Percentiles rank a stretch among this genome's conserved stretches.
phyloP scores from a whole-genome alignment of 2,329 filamentous ascomycete species.

The Aspergillus quadricinctus region DNA sequence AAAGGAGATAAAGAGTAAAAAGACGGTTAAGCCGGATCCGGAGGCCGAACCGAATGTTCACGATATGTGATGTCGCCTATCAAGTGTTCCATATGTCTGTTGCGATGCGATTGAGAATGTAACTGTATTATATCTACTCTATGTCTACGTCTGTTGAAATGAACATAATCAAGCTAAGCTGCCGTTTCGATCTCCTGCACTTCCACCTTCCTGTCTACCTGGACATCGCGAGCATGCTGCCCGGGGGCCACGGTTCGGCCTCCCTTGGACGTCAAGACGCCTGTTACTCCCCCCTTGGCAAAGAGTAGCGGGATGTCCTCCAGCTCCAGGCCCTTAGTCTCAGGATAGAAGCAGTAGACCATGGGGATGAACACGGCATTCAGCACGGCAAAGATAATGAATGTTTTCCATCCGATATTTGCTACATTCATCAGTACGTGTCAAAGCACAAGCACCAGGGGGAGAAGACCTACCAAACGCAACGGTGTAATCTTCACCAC shows the following conservation, averaged over 20 bases:
- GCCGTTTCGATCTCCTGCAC: slow-evolving; percentile 10
- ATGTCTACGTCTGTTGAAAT: neutral
- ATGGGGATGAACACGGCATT: slow-evolving; percentile 41
- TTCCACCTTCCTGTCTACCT: slow-evolving; percentile 15
- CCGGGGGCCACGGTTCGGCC: slow-evolving; percentile 17
- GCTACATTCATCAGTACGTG: slow-evolving; percentile 17
- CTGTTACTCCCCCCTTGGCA: slow-evolving; percentile 13
- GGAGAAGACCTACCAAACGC: slow-evolving; percentile 13
- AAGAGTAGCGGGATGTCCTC: slow-evolving; percentile 52
- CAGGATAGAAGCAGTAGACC: slow-evolving; percentile 61
- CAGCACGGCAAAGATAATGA: slow-evolving; percentile 26
- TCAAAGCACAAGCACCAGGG: slow-evolving; percentile 1
- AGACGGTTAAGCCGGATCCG: slow-evolving; percentile 1
- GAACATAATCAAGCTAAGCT: slow-evolving; percentile 1
- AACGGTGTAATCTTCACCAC: slow-evolving; percentile 26
- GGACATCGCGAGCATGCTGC: slow-evolving; percentile 15
- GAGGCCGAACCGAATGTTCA: slow-evolving; percentile 6
- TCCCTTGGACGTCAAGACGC: slow-evolving; percentile 15
- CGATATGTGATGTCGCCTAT: slow-evolving; percentile 5
- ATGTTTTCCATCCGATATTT: slow-evolving; percentile 30
- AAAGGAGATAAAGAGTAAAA: slow-evolving; percentile 8
- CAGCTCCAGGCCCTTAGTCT: slow-evolving; percentile 60
- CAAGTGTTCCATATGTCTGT: too few species aligned
- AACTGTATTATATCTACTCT: too few species aligned
- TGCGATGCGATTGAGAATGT: too few species aligned